These are phyloP conservation scores for Gynochthodes officinalis DNA, from an alignment of 257 asterid species.

Conservation along the genomic window DNA sequence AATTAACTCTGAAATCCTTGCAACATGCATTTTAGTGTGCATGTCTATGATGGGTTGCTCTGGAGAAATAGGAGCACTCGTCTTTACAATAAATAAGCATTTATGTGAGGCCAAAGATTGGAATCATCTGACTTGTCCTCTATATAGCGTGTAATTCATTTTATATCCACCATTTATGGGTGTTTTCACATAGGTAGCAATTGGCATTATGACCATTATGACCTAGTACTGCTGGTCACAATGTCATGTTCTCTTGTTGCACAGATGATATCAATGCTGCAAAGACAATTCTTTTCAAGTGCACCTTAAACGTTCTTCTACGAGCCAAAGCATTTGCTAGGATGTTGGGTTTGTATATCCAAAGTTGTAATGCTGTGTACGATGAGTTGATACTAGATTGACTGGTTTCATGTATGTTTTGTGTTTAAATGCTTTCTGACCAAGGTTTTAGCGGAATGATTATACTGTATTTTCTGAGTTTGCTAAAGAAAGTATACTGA, in stretches of 20 bases:
- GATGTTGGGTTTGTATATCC: background rate
- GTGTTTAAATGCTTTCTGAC: too few relatives aligned
- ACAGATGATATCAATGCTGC: background rate
- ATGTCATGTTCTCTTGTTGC: background rate
- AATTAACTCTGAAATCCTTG: background rate
- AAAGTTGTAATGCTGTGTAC: background rate
- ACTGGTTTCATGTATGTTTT: background rate
- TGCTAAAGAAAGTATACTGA: background rate
- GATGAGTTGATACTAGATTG: background rate
- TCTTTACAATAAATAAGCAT: background rate
- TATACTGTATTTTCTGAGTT: constrained; percentile 4
- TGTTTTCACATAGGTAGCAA: background rate
- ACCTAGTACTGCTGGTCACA: background rate
- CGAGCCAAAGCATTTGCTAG: background rate
- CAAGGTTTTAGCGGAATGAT: background rate
- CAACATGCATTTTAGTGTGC: background rate
- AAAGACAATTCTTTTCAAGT: background rate
- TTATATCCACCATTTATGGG: too few relatives aligned
- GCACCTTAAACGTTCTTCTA: background rate
- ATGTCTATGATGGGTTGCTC: background rate
- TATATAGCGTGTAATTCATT: too few relatives aligned
- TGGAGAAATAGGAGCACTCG: background rate
- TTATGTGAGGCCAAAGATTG: background rate
- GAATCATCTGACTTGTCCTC: background rate
- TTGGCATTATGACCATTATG: too few relatives aligned